Conservation (phyloP, 202 grass and related monocot genomes). For the Carex arenaria region DNA sequence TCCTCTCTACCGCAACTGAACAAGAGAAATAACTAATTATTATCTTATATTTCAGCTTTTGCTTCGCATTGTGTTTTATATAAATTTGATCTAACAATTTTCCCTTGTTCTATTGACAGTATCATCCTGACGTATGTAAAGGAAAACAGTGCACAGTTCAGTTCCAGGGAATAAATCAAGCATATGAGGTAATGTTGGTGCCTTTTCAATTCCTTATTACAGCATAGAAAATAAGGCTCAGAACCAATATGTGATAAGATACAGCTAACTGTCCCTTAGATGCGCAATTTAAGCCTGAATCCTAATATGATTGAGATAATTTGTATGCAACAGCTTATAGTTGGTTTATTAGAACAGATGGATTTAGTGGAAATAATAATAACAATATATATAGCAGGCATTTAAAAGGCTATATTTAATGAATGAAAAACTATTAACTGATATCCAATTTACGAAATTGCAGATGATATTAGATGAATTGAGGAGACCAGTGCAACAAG, state of each 20-base stretch:
- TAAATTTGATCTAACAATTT: background rate
- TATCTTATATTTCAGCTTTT: background rate
- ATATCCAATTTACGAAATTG: background rate
- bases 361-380: background rate
- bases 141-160: constrained; percentile 32
- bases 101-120: constrained; percentile 29
- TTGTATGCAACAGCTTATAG: background rate
- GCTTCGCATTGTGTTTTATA: background rate
- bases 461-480: constrained; percentile 27
- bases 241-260: background rate
- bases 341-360: background rate
- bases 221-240: background rate
- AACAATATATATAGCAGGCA: background rate
- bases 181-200: constrained; percentile 42
- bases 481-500: background rate
- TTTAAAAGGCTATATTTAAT: background rate
- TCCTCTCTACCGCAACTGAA: background rate
- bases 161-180: constrained; percentile 63
- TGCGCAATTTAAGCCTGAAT: background rate
- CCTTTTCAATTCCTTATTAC: background rate
- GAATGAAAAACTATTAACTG: background rate
- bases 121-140: constrained; percentile 82
- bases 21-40: background rate
- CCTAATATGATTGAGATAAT: background rate
- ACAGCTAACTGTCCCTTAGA: background rate